A percentile compares a stretch with the other conserved stretches of the same genome.
phyloP scores from a whole-genome alignment of 2,329 filamentous ascomycete species.

The Arthrobotrys musiformis region DNA sequence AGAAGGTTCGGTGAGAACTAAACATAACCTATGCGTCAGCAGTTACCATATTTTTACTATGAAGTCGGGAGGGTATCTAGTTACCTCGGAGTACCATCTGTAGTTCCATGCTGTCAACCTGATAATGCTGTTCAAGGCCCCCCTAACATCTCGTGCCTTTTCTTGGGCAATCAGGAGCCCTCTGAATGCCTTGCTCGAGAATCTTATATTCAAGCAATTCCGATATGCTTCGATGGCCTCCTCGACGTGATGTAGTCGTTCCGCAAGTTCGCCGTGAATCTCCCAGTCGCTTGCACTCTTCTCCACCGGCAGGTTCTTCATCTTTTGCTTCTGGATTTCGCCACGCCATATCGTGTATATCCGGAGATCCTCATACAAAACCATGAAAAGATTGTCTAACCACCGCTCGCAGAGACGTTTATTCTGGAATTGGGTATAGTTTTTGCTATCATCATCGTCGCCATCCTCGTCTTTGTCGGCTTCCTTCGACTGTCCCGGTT shows the following conservation, averaged over 20 bases:
- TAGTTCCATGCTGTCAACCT: conserved; percentile 97
- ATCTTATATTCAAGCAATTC: conserved; percentile 84
- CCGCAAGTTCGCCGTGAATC: conserved; percentile 90
- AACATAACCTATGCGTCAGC: conserved; percentile 53
- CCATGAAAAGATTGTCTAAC: conserved; percentile 99
- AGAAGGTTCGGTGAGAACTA: conserved; percentile 91
- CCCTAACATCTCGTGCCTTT: conserved; percentile 79
- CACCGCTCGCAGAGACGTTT: conserved; percentile 97
- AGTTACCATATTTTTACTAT: background rate
- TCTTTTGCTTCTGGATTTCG: conserved; percentile 93
- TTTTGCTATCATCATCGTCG: conserved; percentile 66
- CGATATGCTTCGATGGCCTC: conserved; percentile 95
- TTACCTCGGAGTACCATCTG: conserved; percentile 94
- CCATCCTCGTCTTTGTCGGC: conserved; percentile 62
- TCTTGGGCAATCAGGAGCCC: conserved; percentile 85
- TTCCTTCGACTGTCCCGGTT: conserved; percentile 81
- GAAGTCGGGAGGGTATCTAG: conserved; percentile 55
- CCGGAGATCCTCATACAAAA: conserved; percentile 90
- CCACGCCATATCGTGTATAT: conserved; percentile 99
- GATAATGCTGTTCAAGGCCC: conserved; percentile 86
- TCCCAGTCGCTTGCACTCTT: conserved; percentile 99
- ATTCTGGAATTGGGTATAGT: conserved; percentile 92
- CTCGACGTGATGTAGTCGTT: conserved; percentile 87
- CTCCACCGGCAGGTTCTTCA: conserved; percentile 93
- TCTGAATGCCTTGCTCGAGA: conserved; percentile 90